Base-by-base conservation (phyloP, 148 eudicot species). In the Camellia japonica region DNA sequence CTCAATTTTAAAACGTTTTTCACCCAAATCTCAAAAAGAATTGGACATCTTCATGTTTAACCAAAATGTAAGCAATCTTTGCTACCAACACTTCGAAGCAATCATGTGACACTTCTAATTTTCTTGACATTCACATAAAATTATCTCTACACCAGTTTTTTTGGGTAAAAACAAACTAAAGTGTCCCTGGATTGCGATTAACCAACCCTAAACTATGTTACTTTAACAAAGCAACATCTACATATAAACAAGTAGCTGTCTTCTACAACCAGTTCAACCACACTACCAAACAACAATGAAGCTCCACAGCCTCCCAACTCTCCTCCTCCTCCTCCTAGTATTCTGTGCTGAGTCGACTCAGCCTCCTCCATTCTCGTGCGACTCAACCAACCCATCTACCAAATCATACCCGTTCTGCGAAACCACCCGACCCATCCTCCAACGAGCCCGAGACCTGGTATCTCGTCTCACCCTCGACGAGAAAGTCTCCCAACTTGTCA, bases 401-500 rank as follows among this genome's bases (percentile, higher is more conserved):
- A 86, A 76, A 41, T 56, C 74, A 6, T 85, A 81, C 84, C 73
- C 86, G n/a, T 93, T 91, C 78, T 91, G 95, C 83, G 80, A 68
- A 9, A 43, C 73, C 2, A 14, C 71, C 3, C n/a, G 88, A 30
- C 76, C 87, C 2, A 47, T 87, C 49, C 51, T 54, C 14, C 58
- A 77, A 16, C 79, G 97, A 62, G 93, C 84, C 3, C 60, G 41
- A 46, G 92, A 90, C 76, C 85, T 93, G 3, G 90, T 93, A 0
- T 70, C 85, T 0, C 72, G 91, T 0, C 89, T 93, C 20, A 93
- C 89, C 0, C 67, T 93, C 8, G 93, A 91, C n/a, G 97, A 93
- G 86, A 93, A 93, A 58, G 82, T 82, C 2, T 46, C 79, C 5
- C 95, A 90, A 77, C 80, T 93, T 0, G 94, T 91, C 18, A 89